Evolutionary conservation across 768 basidiomycete species (phyloP), one percentile per base, ranked within the genome.

Genomic region (Phaeotremella fagi): DNA sequence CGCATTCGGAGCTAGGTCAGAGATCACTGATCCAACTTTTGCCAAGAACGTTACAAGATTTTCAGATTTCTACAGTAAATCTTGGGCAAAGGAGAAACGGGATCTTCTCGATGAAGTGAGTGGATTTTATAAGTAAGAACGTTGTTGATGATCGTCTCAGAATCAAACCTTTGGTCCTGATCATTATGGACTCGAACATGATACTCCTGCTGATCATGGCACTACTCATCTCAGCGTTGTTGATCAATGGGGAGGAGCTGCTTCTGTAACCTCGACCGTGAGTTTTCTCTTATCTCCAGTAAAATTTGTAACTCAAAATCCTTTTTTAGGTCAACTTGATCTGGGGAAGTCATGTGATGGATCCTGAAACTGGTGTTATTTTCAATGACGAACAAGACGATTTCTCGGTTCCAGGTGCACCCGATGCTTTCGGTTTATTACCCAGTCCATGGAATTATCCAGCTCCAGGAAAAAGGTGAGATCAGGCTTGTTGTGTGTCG

Each of bases 321-420:
- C 45, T 3, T 50, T n/a, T 16, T 24, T 35, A 68, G 66, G 85
- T 97, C 42, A 98, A 98, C 71, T 75, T 85, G 0, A 77, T 92
- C 16, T 98, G 94, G 73, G 94, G 92, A 15, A 91, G 88, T 2
- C 81, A 80, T 52, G 87, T 97, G 1, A 78, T 94, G 59, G 90
- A 94, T 73, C 81, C 86, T 0, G 80, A 83, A 47, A 95, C 91
- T 5, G 92, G 94, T 0, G 80, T 98, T 25, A 80, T 98, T 46
- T 75, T 97, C 36, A 97, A 97, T 64, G 83, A 98, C 65, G 88
- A 94, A 78, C 83, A 81, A 87, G 88, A 90, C 58, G 94, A 98
- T 73, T 97, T 97, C 72, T 87, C 90, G 11, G 84, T 78, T 0
- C 92, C 91, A 1, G 90, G 87, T 2, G 73, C 75, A n/a, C 81